A percentile compares a stretch with the other conserved stretches of the same genome.
Evolutionary conservation across 2,329 filamentous ascomycete genomes (phyloP).

Genomic region (Fusarium miscanthi): DNA sequence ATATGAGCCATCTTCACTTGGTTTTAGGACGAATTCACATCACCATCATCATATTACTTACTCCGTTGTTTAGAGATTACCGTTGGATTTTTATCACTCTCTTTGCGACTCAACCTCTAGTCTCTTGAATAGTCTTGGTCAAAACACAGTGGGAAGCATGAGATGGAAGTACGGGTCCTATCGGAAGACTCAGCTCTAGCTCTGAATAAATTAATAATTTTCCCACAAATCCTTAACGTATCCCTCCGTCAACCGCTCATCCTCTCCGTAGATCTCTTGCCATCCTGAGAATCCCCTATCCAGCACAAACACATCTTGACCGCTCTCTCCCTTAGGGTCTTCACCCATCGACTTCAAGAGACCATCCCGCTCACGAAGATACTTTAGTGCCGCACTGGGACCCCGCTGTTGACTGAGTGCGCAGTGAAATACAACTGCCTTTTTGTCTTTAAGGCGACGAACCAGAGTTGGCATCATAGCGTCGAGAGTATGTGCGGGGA

Average conservation of each 20-base stretch:
- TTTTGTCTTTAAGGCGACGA: slow-evolving; percentile 78
- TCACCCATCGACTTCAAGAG: slow-evolving; percentile 49
- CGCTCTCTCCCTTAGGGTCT: slow-evolving; percentile 63
- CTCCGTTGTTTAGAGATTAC: too few species aligned
- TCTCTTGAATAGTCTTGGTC: not conserved
- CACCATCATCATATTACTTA: not conserved
- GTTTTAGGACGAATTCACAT: not conserved
- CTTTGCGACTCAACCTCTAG: too few species aligned
- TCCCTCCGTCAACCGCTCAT: slow-evolving; percentile 83
- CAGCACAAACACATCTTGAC: slow-evolving; percentile 83
- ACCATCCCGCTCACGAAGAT: slow-evolving; percentile 76
- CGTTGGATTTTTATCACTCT: not conserved
- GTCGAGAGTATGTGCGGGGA: slow-evolving; percentile 79
- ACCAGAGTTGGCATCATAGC: slow-evolving; percentile 84
- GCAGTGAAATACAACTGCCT: slow-evolving; percentile 94
- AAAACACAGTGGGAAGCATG: not conserved
- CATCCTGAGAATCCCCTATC: slow-evolving; percentile 88
- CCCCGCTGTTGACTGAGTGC: slow-evolving; percentile 91
- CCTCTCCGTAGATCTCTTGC: slow-evolving; percentile 85
- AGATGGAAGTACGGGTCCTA: not conserved
- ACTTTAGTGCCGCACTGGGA: slow-evolving; percentile 83
- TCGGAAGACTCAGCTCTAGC: not conserved
- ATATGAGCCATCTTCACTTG: not conserved
- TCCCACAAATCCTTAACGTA: slow-evolving; percentile 89
- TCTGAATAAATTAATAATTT: slow-evolving; percentile 55